Evolutionary conservation across 2,329 filamentous ascomycete genomes (phyloP).

Genomic region (Penicillium sp.): DNA sequence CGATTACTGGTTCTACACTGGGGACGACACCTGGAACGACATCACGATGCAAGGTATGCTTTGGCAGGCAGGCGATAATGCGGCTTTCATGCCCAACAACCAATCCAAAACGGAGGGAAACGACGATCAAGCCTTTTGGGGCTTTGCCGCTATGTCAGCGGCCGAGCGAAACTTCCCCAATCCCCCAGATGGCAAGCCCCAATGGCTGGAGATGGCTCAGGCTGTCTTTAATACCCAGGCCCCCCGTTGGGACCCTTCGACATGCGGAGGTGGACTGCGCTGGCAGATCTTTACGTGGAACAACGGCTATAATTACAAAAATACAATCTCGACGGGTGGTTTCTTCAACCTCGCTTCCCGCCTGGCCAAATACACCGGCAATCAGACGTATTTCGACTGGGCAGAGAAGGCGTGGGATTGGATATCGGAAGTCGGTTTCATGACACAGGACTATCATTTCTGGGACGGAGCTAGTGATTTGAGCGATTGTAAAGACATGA

Average conservation of each 20-base stretch:
- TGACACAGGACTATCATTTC: slow-evolving; percentile 55
- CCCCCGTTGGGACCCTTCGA: slow-evolving; percentile 66
- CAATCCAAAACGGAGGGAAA: slow-evolving; percentile 54
- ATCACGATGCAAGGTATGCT: slow-evolving; percentile 42
- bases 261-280: slow-evolving; percentile 70
- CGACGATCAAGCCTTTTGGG: slow-evolving; percentile 64
- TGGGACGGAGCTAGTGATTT: slow-evolving; percentile 59
- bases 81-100: slow-evolving; percentile 48
- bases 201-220: slow-evolving; percentile 78
- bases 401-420: slow-evolving; percentile 68
- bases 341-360: slow-evolving; percentile 40
- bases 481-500: slow-evolving; percentile 55
- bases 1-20: slow-evolving; percentile 50
- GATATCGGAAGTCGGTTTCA: slow-evolving; percentile 55
- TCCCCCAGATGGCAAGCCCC: slow-evolving; percentile 59
- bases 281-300: slow-evolving; percentile 44
- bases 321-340: slow-evolving; percentile 40
- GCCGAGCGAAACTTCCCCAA: slow-evolving; percentile 52
- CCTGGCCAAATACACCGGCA: slow-evolving; percentile 37
- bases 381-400: slow-evolving; percentile 58
- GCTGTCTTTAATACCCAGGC: slow-evolving; percentile 80
- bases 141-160: slow-evolving; percentile 59
- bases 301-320: slow-evolving; percentile 40
- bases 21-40: slow-evolving; percentile 46
- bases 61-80: slow-evolving; percentile 44